Evolutionary conservation across 352 stramenopile species (phyloP).

Genomic region (Halophytophthora polymorphica): DNA sequence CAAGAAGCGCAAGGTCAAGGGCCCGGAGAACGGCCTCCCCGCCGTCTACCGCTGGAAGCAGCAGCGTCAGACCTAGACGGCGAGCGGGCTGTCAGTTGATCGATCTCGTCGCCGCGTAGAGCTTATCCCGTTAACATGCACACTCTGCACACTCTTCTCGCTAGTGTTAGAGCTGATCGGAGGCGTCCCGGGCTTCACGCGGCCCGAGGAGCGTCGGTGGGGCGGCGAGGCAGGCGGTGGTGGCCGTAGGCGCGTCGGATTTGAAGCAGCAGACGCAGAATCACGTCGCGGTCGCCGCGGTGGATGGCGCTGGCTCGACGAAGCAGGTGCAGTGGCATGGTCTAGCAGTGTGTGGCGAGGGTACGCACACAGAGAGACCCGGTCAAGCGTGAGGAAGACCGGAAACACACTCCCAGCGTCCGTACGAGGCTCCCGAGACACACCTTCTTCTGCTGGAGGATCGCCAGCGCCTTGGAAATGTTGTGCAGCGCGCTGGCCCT

Average conservation of each 20-base stretch:
- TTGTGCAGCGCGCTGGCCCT: constrained; percentile 72
- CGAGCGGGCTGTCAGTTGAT: too few species aligned
- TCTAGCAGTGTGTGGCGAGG: constrained; percentile 7
- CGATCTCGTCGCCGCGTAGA: too few species aligned
- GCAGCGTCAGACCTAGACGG: constrained; percentile 76
- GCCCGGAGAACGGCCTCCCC: constrained; percentile 58
- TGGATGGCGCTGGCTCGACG: constrained; percentile 41
- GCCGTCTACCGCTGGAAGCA: constrained; percentile 89
- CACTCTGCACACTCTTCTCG: too few species aligned
- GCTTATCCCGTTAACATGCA: too few species aligned
- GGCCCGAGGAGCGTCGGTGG: constrained; percentile 5
- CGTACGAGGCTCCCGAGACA: too few species aligned
- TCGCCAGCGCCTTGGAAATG: constrained; percentile 57
- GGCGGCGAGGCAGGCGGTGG: constrained; percentile 13
- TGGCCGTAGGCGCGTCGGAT: constrained; percentile 45
- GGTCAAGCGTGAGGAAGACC: background rate
- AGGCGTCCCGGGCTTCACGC: constrained; percentile 2
- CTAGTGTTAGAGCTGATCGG: too few species aligned
- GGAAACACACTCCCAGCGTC: too few species aligned
- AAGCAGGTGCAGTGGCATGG: constrained; percentile 48
- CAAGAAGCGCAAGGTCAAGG: constrained; percentile 77
- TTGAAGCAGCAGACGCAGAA: constrained; percentile 39
- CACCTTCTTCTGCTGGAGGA: constrained; percentile 68
- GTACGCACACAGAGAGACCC: background rate
- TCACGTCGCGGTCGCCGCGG: constrained; percentile 25